Evolutionary conservation across 257 asterid genomes (phyloP), one percentile per base, ranked within the genome.

Genomic region (Prunella vulgaris): DNA sequence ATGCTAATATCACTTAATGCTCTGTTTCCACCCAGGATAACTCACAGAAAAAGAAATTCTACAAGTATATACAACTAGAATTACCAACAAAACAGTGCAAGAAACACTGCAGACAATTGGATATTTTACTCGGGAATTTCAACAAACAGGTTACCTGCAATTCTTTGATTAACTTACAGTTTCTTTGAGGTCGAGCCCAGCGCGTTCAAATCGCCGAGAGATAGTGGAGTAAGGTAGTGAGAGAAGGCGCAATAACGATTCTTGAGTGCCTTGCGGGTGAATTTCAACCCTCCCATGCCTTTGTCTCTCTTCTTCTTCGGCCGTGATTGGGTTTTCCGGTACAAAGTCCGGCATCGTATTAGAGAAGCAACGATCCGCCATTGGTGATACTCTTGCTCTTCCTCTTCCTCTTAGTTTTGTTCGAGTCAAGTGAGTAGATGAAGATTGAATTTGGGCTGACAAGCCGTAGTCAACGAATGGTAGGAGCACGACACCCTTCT

Each of bases 271-370:
- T 38, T 76, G 92, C 7, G 75, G 63, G 27, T 69, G 75, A 51
- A 69, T 38, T 64, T 44, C 63, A 37, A 18, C 15, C 21, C 70
- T 72, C 17, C 69, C 72, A 0, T 46, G 68, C 35, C 70, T 67
- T 27, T 66, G 69, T 12, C 30, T 42, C 2, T 10, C 61, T 54
- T 68, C 77, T 37, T 77, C 77, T 54, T 75, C 71, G 18, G 10
- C 63, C 30, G 60, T 1, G 4, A 48, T 70, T 0, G 84, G 86
- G 73, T 62, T 72, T 71, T 89, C 95, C 4, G 73, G 81, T 15
- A 87, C 73, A n/a, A 83, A 87, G 68, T 89, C 89, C 3, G 96
- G 96, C 88, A 89, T 87, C 30, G 27, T 51, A 38, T 87, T 87
- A 1, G 77, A 84, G 46, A 84, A 87, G 66, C 32, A 89, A 37